Conservation (phyloP, 805 yeast genomes). For the Nakazawaea wyomingensis region DNA sequence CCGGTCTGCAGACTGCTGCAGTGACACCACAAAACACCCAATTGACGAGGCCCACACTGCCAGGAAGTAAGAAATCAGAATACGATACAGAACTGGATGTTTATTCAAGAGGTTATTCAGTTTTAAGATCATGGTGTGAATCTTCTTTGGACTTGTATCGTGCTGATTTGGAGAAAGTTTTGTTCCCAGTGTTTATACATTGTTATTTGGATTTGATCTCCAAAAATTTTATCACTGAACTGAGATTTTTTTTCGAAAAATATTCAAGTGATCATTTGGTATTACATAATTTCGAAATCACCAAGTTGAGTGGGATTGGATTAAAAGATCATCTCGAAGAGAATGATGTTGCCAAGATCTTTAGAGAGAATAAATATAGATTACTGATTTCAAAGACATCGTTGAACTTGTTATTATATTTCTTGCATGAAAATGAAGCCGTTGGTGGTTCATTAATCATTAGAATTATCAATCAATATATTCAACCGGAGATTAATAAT, state of each 20-base stretch:
- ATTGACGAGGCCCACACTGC: constrained; percentile 25
- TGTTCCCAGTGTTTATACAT: constrained; percentile 92
- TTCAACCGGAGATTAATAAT: constrained; percentile 45
- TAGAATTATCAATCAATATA: constrained; percentile 78
- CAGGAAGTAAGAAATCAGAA: constrained; percentile 30
- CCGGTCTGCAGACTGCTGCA: constrained; percentile 45
- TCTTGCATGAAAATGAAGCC: constrained; percentile 85
- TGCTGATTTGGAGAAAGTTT: constrained; percentile 76
- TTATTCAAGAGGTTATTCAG: constrained; percentile 74
- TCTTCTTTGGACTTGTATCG: constrained; percentile 85
- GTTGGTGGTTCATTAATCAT: constrained; percentile 88
- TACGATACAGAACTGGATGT: constrained; percentile 58
- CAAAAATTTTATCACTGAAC: constrained; percentile 53
- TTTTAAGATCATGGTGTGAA: constrained; percentile 85
- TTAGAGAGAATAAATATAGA: constrained; percentile 66
- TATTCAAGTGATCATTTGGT: constrained; percentile 69
- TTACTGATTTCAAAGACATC: constrained; percentile 78
- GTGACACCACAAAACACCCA: constrained; percentile 41
- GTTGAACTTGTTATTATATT: constrained; percentile 76
- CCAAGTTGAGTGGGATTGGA: constrained; percentile 65
- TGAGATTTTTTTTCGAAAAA: constrained; percentile 70
- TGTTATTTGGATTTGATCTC: constrained; percentile 74
- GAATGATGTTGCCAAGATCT: constrained; percentile 75
- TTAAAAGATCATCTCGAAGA: constrained; percentile 78
- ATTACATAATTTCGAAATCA: constrained; percentile 74